Base-by-base conservation (phyloP, 1,284 basidiomycete species). In the Naganishia sp. region DNA sequence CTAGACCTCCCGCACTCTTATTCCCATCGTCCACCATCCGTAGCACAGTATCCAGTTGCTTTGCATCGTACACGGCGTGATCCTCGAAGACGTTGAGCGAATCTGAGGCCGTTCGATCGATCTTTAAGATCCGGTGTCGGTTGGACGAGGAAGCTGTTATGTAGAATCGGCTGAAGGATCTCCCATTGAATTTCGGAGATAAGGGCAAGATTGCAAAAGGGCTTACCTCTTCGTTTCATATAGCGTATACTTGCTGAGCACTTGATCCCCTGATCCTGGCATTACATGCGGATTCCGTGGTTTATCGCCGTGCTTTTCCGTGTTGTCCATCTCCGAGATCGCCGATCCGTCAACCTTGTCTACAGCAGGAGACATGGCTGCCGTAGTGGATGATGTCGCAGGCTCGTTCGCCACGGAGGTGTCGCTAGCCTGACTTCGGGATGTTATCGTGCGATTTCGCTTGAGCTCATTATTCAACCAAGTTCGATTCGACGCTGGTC, bases 21-120 rank as follows among this genome's bases (percentile, higher is more conserved):
- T 97, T 97, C 21, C 94, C 94, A 73, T 97, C 94, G 68, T 94
- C 90, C 17, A 99, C 84, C 90, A 94, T 96, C 77, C 91, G 90
- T 70, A 98, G 83, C 80, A 98, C 87, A 43, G 88, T 87, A 58
- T 86, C 89, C 84, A 97, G 90, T 80, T 99, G 90, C 72, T 87
- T 88, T 15, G 88, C 87, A 50, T 87, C 90, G 77, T 99, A 99
- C 39, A 92, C 85, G 0, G 87, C 87, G 56, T 90, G 87, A 77
- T 96, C 94, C 72, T 96, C 92, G 13, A 90, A 84, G 3, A 95
- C 86, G 35, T 81, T 80, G 3, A 95, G 82, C 0, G 86, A 84
- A 32, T 61, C 66, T 28, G 68, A 64, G 23, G 70, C 53, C 0
- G 90, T 92, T 31, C 94, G 84, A 78, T 97, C 92, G 61, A 97